These are phyloP conservation scores for Xerophyta viscosa DNA, from an alignment of 106 monocot genomes.

Conservation along the genomic window DNA sequence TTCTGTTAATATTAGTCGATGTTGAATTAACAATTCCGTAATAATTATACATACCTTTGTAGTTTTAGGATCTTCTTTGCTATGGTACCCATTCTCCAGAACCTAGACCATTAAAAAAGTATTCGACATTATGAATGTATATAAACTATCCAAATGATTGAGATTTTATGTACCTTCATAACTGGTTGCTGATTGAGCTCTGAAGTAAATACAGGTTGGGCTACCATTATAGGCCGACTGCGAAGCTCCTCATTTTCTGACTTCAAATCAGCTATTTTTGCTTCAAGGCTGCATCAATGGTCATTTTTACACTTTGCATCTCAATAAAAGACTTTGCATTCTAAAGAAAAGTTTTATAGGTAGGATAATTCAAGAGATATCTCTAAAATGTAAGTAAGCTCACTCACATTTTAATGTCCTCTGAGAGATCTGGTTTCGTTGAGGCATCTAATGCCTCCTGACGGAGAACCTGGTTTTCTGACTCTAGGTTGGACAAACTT, in stretches of 20 bases:
- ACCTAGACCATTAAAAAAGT: conserved; percentile 22
- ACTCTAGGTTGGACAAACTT: conserved; percentile 64
- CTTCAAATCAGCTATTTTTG: conserved; percentile 54
- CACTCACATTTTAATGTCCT: conserved; percentile 67
- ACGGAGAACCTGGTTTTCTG: conserved; percentile 82
- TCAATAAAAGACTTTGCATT: no score
- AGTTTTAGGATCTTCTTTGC: conserved; percentile 19
- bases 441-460: conserved; percentile 71
- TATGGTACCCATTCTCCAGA: conserved; percentile 41
- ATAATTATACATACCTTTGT: conserved; percentile 34
- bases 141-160: no score
- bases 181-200: conserved; percentile 19
- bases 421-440: conserved; percentile 59
- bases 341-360: no score
- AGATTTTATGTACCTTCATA: conserved; percentile 17
- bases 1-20: no score
- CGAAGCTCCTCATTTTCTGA: conserved; percentile 68
- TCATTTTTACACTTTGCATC: neutral
- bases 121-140: neutral
- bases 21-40: no score
- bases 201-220: conserved; percentile 17
- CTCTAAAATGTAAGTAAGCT: no score
- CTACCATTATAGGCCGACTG: conserved; percentile 23
- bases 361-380: no score
- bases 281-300: conserved; percentile 38